A percentile compares a stretch with the other conserved stretches of the same genome.
Evolutionary conservation across 2,329 filamentous ascomycete species (phyloP).

Genomic region (Celoporthe dispersa): DNA sequence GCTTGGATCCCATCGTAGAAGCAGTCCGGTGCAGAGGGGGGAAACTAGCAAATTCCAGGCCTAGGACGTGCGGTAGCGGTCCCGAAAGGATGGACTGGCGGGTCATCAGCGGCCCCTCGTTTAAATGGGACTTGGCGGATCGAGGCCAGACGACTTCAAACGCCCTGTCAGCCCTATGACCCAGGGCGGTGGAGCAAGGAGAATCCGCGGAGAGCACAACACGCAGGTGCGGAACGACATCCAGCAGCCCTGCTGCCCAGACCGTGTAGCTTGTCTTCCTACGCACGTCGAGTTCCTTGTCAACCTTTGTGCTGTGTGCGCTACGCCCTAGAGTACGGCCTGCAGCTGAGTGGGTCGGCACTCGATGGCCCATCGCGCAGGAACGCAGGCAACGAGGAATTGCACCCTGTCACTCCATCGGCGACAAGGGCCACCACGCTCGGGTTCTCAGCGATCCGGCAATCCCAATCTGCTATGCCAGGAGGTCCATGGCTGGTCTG

Average conservation of each 20-base stretch:
- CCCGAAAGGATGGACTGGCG: not conserved
- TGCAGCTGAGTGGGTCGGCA: conserved; percentile 1
- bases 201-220: not conserved
- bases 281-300: not conserved
- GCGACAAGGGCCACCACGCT: not conserved
- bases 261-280: not conserved
- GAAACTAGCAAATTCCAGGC: not conserved
- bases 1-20: not conserved
- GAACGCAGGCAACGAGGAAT: conserved; percentile 3
- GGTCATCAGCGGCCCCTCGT: not conserved
- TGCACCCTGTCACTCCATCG: conserved; percentile 1
- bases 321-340: not conserved
- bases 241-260: not conserved
- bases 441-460: not conserved
- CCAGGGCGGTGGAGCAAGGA: conserved; percentile 4
- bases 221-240: not conserved
- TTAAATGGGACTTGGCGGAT: not conserved
- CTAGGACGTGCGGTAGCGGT: not conserved
- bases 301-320: not conserved
- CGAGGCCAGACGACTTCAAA: not conserved
- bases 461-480: not conserved
- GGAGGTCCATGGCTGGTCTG: not conserved
- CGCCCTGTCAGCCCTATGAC: conserved; percentile 19
- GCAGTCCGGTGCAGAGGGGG: not conserved
- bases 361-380: not conserved